phyloP scores from a whole-genome alignment of 768 basidiomycete species.

The Auriculariales sp. region DNA sequence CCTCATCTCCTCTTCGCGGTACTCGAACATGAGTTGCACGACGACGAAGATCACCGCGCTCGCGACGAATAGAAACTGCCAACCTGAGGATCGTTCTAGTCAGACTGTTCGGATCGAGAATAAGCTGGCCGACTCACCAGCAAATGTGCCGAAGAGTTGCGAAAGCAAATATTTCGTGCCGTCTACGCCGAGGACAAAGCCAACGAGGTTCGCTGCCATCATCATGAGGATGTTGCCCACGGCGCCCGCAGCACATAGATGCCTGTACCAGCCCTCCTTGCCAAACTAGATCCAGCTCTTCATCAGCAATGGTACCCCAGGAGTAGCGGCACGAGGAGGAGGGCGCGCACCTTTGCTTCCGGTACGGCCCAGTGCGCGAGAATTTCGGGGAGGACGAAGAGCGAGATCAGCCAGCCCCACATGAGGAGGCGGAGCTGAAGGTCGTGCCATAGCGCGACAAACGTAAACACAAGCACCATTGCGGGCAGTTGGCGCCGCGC shows the following conservation, averaged over 20 bases:
- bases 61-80: slow-evolving; percentile 47
- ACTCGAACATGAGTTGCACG: slow-evolving; percentile 92
- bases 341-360: slow-evolving; percentile 41
- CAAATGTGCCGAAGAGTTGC: slow-evolving; percentile 44
- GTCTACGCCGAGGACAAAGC: slow-evolving; percentile 83
- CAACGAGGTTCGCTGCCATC: slow-evolving; percentile 87
- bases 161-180: slow-evolving; percentile 53
- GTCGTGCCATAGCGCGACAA: slow-evolving; percentile 97
- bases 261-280: slow-evolving; percentile 66
- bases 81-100: slow-evolving; percentile 27
- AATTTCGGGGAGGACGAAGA: slow-evolving; percentile 85
- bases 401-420: slow-evolving; percentile 91
- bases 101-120: neutral
- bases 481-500: slow-evolving; percentile 40
- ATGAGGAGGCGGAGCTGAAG: slow-evolving; percentile 72
- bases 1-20: slow-evolving; percentile 60
- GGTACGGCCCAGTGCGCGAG: slow-evolving; percentile 46
- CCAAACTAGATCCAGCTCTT: slow-evolving; percentile 38
- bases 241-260: slow-evolving; percentile 68
- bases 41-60: slow-evolving; percentile 60
- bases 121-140: slow-evolving; percentile 32
- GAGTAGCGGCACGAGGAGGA: neutral
- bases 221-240: slow-evolving; percentile 76
- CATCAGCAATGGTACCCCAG: neutral
- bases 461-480: slow-evolving; percentile 75